Evolutionary conservation across 108 stramenopile species (phyloP).

Genomic region (Skeletonema tropicum): DNA sequence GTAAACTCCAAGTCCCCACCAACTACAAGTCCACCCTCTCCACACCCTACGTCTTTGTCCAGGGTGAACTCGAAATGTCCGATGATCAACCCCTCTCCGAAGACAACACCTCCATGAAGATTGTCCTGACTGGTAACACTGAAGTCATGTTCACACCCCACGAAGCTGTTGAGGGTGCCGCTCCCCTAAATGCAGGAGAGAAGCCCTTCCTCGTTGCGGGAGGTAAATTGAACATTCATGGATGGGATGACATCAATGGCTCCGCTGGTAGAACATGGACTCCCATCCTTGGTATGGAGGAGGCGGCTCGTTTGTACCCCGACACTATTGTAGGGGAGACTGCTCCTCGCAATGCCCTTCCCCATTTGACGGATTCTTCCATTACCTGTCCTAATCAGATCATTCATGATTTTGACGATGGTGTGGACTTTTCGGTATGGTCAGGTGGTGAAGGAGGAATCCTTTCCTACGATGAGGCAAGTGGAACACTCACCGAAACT

Average conservation of each 20-base stretch:
- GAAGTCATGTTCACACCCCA: conserved; percentile 44
- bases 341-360: background rate
- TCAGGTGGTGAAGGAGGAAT: conserved; percentile 35
- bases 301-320: conserved; percentile 19
- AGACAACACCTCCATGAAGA: conserved; percentile 47
- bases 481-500: conserved; percentile 14
- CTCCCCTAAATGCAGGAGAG: conserved; percentile 54
- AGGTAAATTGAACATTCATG: conserved; percentile 55
- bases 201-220: conserved; percentile 73
- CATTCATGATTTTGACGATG: conserved; percentile 27
- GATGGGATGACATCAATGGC: conserved; percentile 24
- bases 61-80: conserved; percentile 66
- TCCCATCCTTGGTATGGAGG: conserved; percentile 26
- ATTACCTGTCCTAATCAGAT: conserved; percentile 35
- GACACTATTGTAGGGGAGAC: conserved; percentile 5
- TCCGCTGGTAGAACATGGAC: conserved; percentile 38
- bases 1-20: conserved; percentile 58
- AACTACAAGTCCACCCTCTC: conserved; percentile 44
- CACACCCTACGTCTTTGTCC: conserved; percentile 69
- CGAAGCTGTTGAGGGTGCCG: conserved; percentile 31
- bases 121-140: conserved; percentile 50
- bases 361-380: conserved; percentile 12
- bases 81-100: conserved; percentile 46
- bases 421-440: conserved; percentile 35
- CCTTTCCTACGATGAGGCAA: conserved; percentile 16